Evolutionary conservation across 768 basidiomycete genomes (phyloP).

Genomic region (Pholiota molesta): DNA sequence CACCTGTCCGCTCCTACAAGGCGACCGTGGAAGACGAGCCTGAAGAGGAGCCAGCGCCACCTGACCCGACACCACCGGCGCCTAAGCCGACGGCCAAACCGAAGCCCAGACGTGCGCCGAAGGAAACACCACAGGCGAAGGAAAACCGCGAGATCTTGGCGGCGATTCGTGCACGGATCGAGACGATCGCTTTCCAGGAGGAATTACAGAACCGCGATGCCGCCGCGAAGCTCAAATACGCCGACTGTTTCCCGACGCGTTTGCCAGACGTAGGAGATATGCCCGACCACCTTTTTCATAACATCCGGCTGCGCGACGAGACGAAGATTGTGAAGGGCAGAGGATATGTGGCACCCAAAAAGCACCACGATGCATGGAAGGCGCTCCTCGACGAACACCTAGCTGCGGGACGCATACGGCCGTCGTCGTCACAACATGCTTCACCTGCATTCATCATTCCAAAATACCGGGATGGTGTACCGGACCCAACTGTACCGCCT

Average conservation of each 20-base stretch:
- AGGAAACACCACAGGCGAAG: not conserved
- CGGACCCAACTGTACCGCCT: constrained; percentile 20
- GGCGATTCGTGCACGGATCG: constrained; percentile 18
- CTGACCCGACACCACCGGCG: no score
- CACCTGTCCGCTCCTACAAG: no score
- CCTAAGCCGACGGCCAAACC: no score
- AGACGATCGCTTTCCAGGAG: constrained; percentile 3
- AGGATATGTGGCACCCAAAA: constrained; percentile 31
- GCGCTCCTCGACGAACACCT: constrained; percentile 34
- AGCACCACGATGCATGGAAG: constrained; percentile 34
- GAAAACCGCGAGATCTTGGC: constrained; percentile 9
- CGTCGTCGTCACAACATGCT: constrained; percentile 28
- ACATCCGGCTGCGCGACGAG: constrained; percentile 28
- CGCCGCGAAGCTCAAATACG: constrained; percentile 9
- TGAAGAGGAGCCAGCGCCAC: no score
- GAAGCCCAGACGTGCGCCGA: no score
- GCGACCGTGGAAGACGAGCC: no score
- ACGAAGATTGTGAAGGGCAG: constrained; percentile 17
- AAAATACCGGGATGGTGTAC: constrained; percentile 15
- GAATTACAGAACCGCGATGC: not conserved
- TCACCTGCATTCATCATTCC: constrained; percentile 35
- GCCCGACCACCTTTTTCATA: constrained; percentile 10
- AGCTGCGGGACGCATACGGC: constrained; percentile 26
- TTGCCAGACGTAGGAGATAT: constrained; percentile 15
- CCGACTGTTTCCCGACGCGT: constrained; percentile 22